These are phyloP conservation scores for Coprinopsis sp. DNA, from an alignment of 768 basidiomycete species.

Conservation along the genomic window DNA sequence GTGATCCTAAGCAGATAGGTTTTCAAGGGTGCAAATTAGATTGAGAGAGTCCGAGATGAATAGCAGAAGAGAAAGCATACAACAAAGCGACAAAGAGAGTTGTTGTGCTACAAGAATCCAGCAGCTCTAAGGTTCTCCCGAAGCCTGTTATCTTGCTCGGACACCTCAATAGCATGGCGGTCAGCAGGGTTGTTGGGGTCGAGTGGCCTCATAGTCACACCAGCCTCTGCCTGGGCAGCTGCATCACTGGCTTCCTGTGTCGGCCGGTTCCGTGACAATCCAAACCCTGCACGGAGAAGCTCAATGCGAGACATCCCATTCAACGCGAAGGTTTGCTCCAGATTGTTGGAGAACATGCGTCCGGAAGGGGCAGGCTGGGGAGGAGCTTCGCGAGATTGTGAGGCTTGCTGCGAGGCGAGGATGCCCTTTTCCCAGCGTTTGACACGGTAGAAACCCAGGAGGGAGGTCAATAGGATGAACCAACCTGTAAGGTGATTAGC, in stretches of 20 bases:
- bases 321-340: conserved; percentile 38
- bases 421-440: conserved; percentile 86
- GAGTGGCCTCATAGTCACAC: conserved; percentile 31
- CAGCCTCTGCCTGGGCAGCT: conserved; percentile 20
- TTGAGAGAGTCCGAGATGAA: not conserved
- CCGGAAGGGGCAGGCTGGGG: conserved; percentile 15
- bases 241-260: conserved; percentile 4
- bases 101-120: conserved; percentile 48
- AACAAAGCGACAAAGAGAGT: not conserved
- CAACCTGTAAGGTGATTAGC: conserved; percentile 19
- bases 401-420: conserved; percentile 48
- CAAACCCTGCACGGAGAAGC: conserved; percentile 43
- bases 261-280: conserved; percentile 33
- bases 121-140: conserved; percentile 58
- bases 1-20: too few species aligned
- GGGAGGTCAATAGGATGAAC: conserved; percentile 70
- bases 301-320: conserved; percentile 35
- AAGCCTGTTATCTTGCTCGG: conserved; percentile 52
- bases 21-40: too few species aligned
- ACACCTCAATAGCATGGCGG: conserved; percentile 38
- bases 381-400: conserved; percentile 11
- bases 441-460: conserved; percentile 86
- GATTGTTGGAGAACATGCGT: conserved; percentile 27
- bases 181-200: conserved; percentile 38
- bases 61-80: not conserved